Base-by-base conservation (phyloP, 768 basidiomycete species). In the Vishniacozyma victoriae region DNA sequence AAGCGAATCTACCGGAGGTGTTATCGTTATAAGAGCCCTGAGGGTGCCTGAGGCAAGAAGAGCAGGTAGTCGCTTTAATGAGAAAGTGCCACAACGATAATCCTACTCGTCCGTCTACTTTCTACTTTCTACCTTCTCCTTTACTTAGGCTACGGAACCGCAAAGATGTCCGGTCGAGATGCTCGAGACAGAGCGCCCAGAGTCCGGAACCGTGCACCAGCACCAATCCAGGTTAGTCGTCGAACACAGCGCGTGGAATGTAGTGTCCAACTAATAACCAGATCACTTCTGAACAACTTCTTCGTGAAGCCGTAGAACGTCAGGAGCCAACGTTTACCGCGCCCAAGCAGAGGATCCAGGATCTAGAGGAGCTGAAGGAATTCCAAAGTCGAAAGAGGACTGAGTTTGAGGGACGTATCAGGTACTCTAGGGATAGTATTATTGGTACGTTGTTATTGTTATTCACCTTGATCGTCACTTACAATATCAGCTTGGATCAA, bases 261-360 rank as follows among this genome's bases (percentile, higher is more conserved):
- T n/a, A 18, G 16, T 41, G 14, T 16, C 14, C 15, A 44, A 35
- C 24, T 47, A 29, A 23, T 31, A 11, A 24, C 20, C 19, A 96
- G 89, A 92, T 97, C 75, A 97, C 95, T 49, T 89, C 95, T 13
- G 95, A 97, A 74, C 95, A 99, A 75, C 83, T 99, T 35, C 78
- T 99, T 9, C 85, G 95, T 62, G 95, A 99, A 77, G 95, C 95
- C 41, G 90, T 96, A 84, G 95, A 97, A 60, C 79, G 93, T 46
- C 92, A 97, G 76, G 95, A 97, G 70, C 80, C 86, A 24, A 80
- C 85, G 12, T 87, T 90, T 69, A 82, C 84, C 41, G 91, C 92
- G 0, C 95, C 95, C 11, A 87, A 84, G 62, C 95, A 99, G 69
- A 82, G 91, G 33, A 85, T 99, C 25, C 90, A 93, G 74, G 95